Base-by-base conservation (phyloP, 2,329 filamentous ascomycete genomes). In the Stagonosporopsis rhizophila region DNA sequence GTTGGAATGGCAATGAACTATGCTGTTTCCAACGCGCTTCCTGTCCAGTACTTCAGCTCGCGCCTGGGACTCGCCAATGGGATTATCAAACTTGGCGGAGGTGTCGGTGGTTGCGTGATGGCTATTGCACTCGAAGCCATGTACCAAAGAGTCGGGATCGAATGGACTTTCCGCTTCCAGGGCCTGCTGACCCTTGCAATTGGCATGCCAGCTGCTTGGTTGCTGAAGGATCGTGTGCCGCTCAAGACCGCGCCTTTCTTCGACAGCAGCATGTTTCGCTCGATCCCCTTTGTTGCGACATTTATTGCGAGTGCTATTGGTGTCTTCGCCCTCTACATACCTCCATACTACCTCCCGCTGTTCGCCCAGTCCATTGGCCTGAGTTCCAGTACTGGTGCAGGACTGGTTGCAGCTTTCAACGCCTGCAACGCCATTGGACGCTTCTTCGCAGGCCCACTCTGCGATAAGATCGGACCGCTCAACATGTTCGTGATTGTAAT, bases 1-100 rank as follows among this genome's bases (percentile, higher is more conserved):
- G 49, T 82, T 23, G 82, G 82, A 1, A 64, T 67, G 50, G 41
- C 53, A 5, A 63, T 70, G 53, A 62, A 70, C 0, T 73, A 70
- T 42, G 56, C 63, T 2, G 64, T 68, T 2, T 44, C 37, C 22
- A 70, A 69, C 44, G 47, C 56, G 2, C 47, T 72, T 4, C 64
- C 67, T 0, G 59, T 68, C 8, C 69, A 72, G 41, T 72, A 67
- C 27, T 72, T 72, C 42, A 68, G 60, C 46, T 61, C 60, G 4
- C 62, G 62, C 14, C 38, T 70, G 6, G 69, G 68, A 2, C 62
- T 70, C 8, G 69, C 69, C 8, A 72, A 72, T 22, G 69, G 69
- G 0, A 50, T 72, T 11, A 61, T 71, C 40, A 71, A 71, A 42
- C 56, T 68, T 0, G 69, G 67, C 1, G 69, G 69, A 17, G 69